These are phyloP conservation scores for Vitis amurensis DNA, from an alignment of 164 flowering plant genomes.

Conservation along the genomic window DNA sequence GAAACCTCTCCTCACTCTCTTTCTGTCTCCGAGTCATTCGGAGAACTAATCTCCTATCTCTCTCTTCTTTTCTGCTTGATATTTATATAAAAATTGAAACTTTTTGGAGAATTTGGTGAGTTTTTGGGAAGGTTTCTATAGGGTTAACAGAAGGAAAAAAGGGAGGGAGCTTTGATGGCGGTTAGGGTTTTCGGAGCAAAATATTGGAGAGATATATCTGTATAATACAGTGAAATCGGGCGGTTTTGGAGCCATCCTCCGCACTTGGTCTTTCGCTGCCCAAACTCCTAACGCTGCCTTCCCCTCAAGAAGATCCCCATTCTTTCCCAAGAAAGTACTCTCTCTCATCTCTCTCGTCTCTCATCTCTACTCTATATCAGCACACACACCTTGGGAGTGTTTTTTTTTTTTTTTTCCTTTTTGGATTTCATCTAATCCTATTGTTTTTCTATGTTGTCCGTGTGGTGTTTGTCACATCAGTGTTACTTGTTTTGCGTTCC, in stretches of 20 bases:
- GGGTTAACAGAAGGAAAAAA: too few species aligned
- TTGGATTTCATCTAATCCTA: neutral
- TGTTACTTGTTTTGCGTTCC: too few species aligned
- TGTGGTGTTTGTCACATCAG: too few species aligned
- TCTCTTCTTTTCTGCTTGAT: too few species aligned
- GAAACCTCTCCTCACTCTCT: too few species aligned
- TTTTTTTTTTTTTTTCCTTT: neutral
- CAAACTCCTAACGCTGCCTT: slow-evolving; percentile 16
- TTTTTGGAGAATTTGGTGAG: too few species aligned
- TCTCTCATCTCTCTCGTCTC: slow-evolving; percentile 6
- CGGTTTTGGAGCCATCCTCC: slow-evolving; percentile 19
- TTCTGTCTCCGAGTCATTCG: too few species aligned
- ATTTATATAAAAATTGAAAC: too few species aligned
- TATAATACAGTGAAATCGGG: slow-evolving; percentile 14
- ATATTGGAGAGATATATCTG: slow-evolving; percentile 17
- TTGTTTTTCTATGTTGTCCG: neutral
- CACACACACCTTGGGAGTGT: neutral
- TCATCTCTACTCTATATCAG: too few species aligned
- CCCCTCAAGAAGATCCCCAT: slow-evolving; percentile 34
- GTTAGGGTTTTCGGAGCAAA: slow-evolving; percentile 29
- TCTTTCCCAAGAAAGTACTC: slow-evolving; percentile 51
- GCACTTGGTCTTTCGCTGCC: slow-evolving; percentile 32
- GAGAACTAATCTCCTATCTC: too few species aligned
- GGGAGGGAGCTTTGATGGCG: slow-evolving; percentile 28
- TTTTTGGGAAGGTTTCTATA: too few species aligned